Evolutionary conservation across 2,329 filamentous ascomycete genomes (phyloP).

Genomic region (Cladosporium sp.): DNA sequence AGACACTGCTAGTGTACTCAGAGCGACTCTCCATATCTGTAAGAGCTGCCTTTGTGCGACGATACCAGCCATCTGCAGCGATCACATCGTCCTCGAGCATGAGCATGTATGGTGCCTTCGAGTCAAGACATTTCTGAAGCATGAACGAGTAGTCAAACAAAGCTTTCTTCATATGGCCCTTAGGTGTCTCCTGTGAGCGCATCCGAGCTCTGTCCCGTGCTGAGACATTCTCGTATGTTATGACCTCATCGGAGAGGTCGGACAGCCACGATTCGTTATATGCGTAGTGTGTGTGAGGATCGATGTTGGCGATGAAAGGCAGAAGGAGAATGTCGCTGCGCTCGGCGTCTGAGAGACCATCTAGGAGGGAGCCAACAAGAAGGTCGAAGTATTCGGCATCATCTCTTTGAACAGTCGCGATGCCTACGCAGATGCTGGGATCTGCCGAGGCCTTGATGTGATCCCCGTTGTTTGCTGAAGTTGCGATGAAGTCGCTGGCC

Average conservation of each 20-base stretch:
- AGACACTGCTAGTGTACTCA: not conserved
- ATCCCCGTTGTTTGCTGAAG: not conserved
- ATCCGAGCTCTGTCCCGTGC: not conserved
- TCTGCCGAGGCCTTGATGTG: not conserved
- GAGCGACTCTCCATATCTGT: not conserved
- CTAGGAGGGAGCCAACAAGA: not conserved
- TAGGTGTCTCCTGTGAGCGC: not conserved
- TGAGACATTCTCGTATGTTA: constrained; percentile 4
- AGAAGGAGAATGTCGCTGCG: not conserved
- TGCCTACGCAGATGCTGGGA: constrained; percentile 4
- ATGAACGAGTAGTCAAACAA: constrained; percentile 3
- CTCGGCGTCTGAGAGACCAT: not conserved
- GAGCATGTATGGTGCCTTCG: not conserved
- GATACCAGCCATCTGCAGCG: constrained; percentile 4
- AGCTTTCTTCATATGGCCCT: not conserved
- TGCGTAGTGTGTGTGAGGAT: not conserved
- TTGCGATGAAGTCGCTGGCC: not conserved
- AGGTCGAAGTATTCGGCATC: constrained; percentile 3
- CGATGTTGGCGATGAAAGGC: constrained; percentile 5
- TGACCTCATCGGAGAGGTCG: not conserved
- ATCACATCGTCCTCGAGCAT: not conserved
- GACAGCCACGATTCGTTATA: not conserved
- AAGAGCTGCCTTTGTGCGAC: not conserved
- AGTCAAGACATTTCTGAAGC: not conserved
- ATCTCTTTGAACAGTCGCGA: constrained; percentile 3